Percentiles rank a stretch among this genome's conserved stretches.
These are phyloP conservation scores for Ophiostoma novo-ulmi DNA, from an alignment of 2,329 filamentous ascomycete species.

Conservation along the genomic window DNA sequence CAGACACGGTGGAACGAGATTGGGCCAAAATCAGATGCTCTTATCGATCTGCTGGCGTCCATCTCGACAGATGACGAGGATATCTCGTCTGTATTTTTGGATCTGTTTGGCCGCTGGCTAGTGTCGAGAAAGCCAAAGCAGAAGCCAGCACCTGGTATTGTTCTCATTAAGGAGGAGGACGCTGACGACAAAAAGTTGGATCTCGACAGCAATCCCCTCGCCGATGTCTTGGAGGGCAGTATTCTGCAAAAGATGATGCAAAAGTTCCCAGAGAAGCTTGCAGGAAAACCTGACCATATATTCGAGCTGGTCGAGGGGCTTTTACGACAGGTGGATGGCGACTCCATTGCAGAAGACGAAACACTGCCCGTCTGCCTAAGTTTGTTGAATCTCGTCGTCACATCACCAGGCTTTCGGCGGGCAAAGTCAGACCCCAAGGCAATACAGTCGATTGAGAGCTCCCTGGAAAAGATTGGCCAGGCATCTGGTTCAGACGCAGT, in stretches of 20 bases:
- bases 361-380: constrained; percentile 52
- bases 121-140: constrained; percentile 29
- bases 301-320: constrained; percentile 60
- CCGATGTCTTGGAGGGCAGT: constrained; percentile 53
- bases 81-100: constrained; percentile 56
- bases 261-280: constrained; percentile 57
- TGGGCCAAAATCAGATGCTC: constrained; percentile 43
- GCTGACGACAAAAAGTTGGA: constrained; percentile 30
- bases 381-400: constrained; percentile 56
- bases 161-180: constrained; percentile 30
- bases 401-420: constrained; percentile 51
- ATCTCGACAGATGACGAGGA: constrained; percentile 52
- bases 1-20: constrained; percentile 35
- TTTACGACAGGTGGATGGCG: constrained; percentile 42
- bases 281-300: constrained; percentile 59
- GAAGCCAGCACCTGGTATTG: constrained; percentile 24
- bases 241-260: constrained; percentile 62
- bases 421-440: constrained; percentile 41
- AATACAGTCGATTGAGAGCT: constrained; percentile 44
- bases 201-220: constrained; percentile 38
- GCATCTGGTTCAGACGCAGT: constrained; percentile 31
- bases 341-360: constrained; percentile 39
- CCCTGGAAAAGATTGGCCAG: constrained; percentile 43
- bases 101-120: constrained; percentile 56
- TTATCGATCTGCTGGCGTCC: constrained; percentile 46